Evolutionary conservation across 805 yeast genomes (phyloP).

Genomic region (Saccharomycopsis microspora): DNA sequence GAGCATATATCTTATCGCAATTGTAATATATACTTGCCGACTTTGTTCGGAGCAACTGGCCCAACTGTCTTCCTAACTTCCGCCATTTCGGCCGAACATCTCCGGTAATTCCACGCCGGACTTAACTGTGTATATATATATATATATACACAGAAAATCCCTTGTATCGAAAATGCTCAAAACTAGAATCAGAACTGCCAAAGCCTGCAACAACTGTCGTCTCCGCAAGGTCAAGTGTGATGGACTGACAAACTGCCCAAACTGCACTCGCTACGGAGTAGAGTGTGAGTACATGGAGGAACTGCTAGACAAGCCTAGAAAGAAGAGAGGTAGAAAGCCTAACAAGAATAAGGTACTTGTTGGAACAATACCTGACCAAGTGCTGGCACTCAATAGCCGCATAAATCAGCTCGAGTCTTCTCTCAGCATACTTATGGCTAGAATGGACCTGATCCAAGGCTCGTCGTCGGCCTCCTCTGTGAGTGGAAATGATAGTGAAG

Average conservation of each 20-base stretch:
- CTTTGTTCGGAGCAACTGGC: no score
- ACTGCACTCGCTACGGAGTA: conserved; percentile 6
- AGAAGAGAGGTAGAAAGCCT: not conserved
- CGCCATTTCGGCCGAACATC: not conserved
- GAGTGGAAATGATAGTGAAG: no score
- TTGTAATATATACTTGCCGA: not conserved
- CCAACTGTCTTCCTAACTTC: not conserved
- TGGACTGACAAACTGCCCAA: conserved; percentile 9
- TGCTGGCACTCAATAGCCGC: no score
- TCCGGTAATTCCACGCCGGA: not conserved
- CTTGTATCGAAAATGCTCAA: not conserved
- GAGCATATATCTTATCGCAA: not conserved
- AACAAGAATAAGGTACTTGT: not conserved
- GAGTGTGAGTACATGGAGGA: conserved; percentile 6
- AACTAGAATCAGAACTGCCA: conserved; percentile 11
- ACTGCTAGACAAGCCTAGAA: conserved; percentile 2
- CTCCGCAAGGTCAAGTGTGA: conserved; percentile 15
- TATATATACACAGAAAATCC: not conserved
- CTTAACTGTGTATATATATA: not conserved
- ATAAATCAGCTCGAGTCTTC: no score
- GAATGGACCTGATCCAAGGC: no score
- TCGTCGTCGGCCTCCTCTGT: no score
- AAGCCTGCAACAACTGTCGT: conserved; percentile 16
- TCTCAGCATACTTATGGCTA: no score
- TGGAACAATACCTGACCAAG: no score